Percentiles rank a stretch among this genome's conserved stretches.
Conservation (phyloP, 345 rosid species). For the Salix exigua region DNA sequence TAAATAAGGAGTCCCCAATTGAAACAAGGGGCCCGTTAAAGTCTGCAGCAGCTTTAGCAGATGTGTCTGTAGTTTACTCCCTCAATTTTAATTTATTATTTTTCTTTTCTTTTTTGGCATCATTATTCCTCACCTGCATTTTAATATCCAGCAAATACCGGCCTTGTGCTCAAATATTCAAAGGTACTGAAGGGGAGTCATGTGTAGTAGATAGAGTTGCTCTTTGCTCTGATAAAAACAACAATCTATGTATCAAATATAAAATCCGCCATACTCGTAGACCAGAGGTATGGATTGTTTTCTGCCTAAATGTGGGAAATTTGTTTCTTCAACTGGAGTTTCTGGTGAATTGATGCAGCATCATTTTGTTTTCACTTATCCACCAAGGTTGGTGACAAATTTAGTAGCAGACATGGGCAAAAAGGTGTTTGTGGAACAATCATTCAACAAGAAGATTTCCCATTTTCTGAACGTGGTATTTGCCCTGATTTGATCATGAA, state of each 20-base stretch:
- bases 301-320: background rate
- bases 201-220: constrained; percentile 86
- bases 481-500: constrained; percentile 98
- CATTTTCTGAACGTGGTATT: constrained; percentile 93
- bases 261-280: constrained; percentile 88
- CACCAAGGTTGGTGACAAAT: constrained; percentile 83
- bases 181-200: constrained; percentile 78
- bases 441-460: constrained; percentile 91
- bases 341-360: background rate
- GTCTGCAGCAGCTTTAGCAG: constrained; percentile 34
- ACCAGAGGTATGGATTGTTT: constrained; percentile 61
- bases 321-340: background rate
- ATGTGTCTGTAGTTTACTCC: constrained; percentile 41
- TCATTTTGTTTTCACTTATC: constrained; percentile 5
- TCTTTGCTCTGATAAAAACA: constrained; percentile 51
- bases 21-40: constrained; percentile 29
- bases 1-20: constrained; percentile 65
- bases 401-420: constrained; percentile 98
- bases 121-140: constrained; percentile 9
- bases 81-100: background rate
- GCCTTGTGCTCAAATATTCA: constrained; percentile 44
- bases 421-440: constrained; percentile 98
- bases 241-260: constrained; percentile 52
- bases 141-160: constrained; percentile 55
- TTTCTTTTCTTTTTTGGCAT: background rate